Evolutionary conservation across 2,329 filamentous ascomycete species (phyloP).

Genomic region (Hymenoscyphus albidus): DNA sequence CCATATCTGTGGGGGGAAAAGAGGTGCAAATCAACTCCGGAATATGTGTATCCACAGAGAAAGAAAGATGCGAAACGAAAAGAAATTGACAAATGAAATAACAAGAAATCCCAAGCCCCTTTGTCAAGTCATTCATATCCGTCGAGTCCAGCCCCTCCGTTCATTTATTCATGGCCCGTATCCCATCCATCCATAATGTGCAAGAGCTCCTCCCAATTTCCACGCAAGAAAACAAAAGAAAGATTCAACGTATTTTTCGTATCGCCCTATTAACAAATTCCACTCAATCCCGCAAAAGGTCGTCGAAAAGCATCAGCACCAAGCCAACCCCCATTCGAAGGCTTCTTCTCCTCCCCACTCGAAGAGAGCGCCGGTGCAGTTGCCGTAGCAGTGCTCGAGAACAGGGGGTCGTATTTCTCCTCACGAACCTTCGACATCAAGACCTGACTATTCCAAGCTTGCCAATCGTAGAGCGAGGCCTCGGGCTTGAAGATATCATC

Average conservation of each 20-base stretch:
- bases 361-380: background rate
- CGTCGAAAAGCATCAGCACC: slow-evolving; percentile 18
- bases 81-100: no score
- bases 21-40: no score
- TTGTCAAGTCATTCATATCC: no score
- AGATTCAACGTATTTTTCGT: background rate
- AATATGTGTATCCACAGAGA: no score
- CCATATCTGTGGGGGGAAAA: no score
- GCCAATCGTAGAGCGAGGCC: slow-evolving; percentile 32
- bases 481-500: slow-evolving; percentile 35
- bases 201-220: background rate
- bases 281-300: slow-evolving; percentile 16
- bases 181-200: background rate
- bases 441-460: slow-evolving; percentile 31
- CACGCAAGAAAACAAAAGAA: background rate
- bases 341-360: slow-evolving; percentile 19
- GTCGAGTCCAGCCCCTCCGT: no score
- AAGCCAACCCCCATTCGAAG: slow-evolving; percentile 12
- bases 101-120: no score
- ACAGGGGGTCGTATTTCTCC: slow-evolving; percentile 28
- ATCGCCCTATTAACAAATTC: background rate
- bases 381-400: background rate
- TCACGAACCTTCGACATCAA: slow-evolving; percentile 32
- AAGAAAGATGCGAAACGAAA: no score
- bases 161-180: background rate